These are phyloP conservation scores for Daphne laureola DNA, from an alignment of 441 rosid species.

Conservation along the genomic window DNA sequence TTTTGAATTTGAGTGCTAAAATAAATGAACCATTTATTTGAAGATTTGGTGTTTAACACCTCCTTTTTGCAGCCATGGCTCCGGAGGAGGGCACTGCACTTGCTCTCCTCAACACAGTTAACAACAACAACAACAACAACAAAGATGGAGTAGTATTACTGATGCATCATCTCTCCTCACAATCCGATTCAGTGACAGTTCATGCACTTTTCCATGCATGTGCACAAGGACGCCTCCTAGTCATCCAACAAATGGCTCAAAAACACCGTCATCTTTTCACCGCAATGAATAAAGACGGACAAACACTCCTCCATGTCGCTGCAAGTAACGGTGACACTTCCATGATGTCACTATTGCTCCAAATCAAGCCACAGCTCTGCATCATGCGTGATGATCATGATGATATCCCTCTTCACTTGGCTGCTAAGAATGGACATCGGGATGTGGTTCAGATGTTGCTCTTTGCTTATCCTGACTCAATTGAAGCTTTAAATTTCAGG, in stretches of 20 bases:
- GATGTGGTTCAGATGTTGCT: not conserved
- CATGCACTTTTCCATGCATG: not conserved
- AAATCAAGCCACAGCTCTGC: slow-evolving; percentile 3
- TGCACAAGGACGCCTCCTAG: slow-evolving; percentile 1
- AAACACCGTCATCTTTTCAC: not conserved
- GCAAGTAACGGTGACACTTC: not conserved
- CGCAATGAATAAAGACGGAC: not conserved
- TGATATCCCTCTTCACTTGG: slow-evolving; percentile 8
- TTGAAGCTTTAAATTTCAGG: slow-evolving; percentile 1
- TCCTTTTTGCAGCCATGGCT: too few species aligned
- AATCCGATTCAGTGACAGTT: too few species aligned
- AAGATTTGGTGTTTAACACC: too few species aligned
- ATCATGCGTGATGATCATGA: slow-evolving; percentile 1
- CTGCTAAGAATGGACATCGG: not conserved
- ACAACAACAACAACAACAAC: too few species aligned
- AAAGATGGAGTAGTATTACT: not conserved
- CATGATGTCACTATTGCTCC: not conserved
- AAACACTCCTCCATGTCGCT: not conserved
- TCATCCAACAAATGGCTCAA: not conserved
- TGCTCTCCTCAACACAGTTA: not conserved
- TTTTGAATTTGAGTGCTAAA: too few species aligned
- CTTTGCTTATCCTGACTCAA: not conserved
- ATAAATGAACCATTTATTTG: too few species aligned
- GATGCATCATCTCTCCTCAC: too few species aligned
- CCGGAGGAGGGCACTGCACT: too few species aligned